Percentiles rank a stretch among this genome's conserved stretches.
Conservation (phyloP, 352 stramenopile species). For the Phytophthora syringae region DNA sequence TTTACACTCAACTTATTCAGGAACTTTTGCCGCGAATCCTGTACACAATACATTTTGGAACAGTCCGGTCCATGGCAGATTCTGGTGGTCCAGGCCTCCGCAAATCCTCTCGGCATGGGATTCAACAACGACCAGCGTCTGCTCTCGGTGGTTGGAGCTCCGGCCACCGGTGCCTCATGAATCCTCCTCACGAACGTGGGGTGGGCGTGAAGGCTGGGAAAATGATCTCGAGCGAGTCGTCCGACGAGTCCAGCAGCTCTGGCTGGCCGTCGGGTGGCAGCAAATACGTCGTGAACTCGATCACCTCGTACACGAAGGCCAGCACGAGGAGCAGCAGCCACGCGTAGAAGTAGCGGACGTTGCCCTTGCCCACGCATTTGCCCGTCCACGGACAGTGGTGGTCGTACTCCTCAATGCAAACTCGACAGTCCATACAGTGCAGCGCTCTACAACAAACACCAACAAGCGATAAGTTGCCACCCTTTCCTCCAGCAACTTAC, state of each 20-base stretch:
- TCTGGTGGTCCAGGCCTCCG: conserved; percentile 29
- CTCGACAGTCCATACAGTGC: conserved; percentile 89
- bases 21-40: conserved; percentile 6
- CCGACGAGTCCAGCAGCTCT: conserved; percentile 40
- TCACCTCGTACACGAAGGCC: conserved; percentile 89
- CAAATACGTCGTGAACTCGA: conserved; percentile 89
- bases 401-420: conserved; percentile 90
- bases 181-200: conserved; percentile 27
- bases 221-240: conserved; percentile 44
- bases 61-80: conserved; percentile 20
- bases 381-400: conserved; percentile 95
- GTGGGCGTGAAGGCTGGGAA: conserved; percentile 13
- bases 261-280: conserved; percentile 62
- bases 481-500: too few species aligned
- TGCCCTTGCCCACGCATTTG: conserved; percentile 89
- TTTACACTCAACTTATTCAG: conserved; percentile 6
- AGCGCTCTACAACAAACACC: conserved; percentile 57
- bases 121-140: neutral
- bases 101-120: conserved; percentile 24
- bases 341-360: conserved; percentile 82
- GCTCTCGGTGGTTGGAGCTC: conserved; percentile 14
- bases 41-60: conserved; percentile 4
- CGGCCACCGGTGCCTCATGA: conserved; percentile 13
- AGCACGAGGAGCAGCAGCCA: conserved; percentile 89
- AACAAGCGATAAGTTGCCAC: too few species aligned